These are phyloP conservation scores for Nectriaceae sp. DNA, from an alignment of 2,329 filamentous ascomycete genomes.

Conservation along the genomic window DNA sequence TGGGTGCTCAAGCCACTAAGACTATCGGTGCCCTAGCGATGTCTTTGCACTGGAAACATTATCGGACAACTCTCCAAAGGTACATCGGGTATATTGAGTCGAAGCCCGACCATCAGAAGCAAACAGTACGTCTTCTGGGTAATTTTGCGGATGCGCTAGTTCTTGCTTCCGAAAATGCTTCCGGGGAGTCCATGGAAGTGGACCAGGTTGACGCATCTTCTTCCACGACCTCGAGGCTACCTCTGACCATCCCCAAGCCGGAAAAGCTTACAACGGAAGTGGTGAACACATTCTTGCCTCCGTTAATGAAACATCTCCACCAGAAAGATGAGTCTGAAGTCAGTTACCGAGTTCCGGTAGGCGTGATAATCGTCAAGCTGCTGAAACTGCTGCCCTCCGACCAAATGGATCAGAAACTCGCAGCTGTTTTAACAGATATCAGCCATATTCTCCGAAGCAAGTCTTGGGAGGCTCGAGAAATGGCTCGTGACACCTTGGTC, in stretches of 20 bases:
- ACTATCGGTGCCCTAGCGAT: conserved; percentile 75
- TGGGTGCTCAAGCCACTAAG: conserved; percentile 82
- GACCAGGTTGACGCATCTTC: conserved; percentile 33
- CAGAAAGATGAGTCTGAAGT: conserved; percentile 95
- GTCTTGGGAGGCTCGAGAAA: conserved; percentile 84
- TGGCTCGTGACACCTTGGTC: conserved; percentile 83
- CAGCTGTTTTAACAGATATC: conserved; percentile 85
- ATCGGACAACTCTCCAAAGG: conserved; percentile 78
- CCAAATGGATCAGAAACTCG: conserved; percentile 73
- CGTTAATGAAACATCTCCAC: conserved; percentile 81
- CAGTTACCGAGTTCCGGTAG: conserved; percentile 87
- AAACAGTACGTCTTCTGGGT: conserved; percentile 78
- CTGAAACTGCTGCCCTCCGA: conserved; percentile 76
- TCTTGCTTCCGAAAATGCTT: conserved; percentile 48
- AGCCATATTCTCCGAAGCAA: conserved; percentile 91
- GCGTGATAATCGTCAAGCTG: conserved; percentile 85
- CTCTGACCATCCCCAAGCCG: conserved; percentile 65
- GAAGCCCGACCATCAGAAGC: conserved; percentile 83
- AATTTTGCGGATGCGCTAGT: conserved; percentile 78
- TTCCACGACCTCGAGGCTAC: conserved; percentile 48
- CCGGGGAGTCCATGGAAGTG: conserved; percentile 46
- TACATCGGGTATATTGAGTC: conserved; percentile 81
- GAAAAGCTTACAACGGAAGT: conserved; percentile 73
- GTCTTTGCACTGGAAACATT: conserved; percentile 88
- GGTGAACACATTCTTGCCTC: conserved; percentile 72